Evolutionary conservation across 805 yeast genomes (phyloP).

Genomic region (Kazachstania bromeliacearum): DNA sequence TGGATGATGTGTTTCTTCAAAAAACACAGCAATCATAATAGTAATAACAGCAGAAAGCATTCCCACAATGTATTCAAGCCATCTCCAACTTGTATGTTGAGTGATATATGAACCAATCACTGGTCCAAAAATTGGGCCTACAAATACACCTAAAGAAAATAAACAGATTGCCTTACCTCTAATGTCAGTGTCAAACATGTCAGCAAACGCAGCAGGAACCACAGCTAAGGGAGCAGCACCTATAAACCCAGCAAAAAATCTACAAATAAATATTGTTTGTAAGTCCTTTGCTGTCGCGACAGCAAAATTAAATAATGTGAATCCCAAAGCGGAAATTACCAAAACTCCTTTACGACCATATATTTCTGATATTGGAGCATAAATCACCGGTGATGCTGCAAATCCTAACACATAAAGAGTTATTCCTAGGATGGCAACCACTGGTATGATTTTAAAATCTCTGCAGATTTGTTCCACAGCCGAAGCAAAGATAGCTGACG

Average conservation of each 20-base stretch:
- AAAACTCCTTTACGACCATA: constrained; percentile 62
- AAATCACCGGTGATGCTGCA: constrained; percentile 83
- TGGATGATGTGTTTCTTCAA: constrained; percentile 67
- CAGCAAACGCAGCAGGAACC: constrained; percentile 82
- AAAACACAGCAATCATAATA: constrained; percentile 32
- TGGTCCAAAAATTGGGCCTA: constrained; percentile 81
- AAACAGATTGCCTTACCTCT: constrained; percentile 74
- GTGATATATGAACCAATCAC: constrained; percentile 63
- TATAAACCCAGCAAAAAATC: constrained; percentile 71
- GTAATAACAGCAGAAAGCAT: constrained; percentile 40
- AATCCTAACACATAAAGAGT: constrained; percentile 83
- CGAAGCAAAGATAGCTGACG: constrained; percentile 74
- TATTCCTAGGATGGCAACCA: constrained; percentile 63
- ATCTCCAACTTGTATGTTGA: constrained; percentile 71
- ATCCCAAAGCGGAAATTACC: constrained; percentile 46
- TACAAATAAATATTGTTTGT: constrained; percentile 66
- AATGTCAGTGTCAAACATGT: constrained; percentile 52
- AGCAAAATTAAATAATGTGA: constrained; percentile 58
- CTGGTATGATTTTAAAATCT: constrained; percentile 50
- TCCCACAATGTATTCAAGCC: constrained; percentile 68
- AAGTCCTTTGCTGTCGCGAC: constrained; percentile 67
- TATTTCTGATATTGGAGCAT: constrained; percentile 83
- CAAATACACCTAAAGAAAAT: constrained; percentile 64
- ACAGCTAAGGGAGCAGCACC: constrained; percentile 84
- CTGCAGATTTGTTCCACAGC: constrained; percentile 41